A percentile compares a stretch with the other conserved stretches of the same genome.
Conservation (phyloP, 2,329 filamentous ascomycete genomes). For the Aureobasidium lini region DNA sequence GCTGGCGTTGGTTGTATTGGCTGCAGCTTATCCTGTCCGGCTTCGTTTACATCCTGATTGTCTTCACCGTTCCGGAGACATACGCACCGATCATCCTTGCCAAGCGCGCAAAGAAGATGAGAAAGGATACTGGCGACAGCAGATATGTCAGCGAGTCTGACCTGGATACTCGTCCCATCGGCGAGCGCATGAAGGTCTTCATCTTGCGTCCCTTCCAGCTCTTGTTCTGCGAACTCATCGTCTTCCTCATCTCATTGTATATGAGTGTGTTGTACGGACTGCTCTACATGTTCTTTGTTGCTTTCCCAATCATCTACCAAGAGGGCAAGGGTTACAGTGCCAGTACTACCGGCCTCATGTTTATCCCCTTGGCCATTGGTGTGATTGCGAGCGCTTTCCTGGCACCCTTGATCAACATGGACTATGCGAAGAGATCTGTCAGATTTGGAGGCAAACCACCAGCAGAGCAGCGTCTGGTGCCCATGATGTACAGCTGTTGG, state of each 20-base stretch:
- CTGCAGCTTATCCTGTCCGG: conserved; percentile 71
- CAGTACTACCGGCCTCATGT: conserved; percentile 73
- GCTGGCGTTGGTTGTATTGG: conserved; percentile 84
- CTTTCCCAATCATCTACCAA: conserved; percentile 59
- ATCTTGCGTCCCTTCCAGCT: conserved; percentile 78
- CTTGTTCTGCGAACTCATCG: conserved; percentile 75
- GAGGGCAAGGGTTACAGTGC: conserved; percentile 71
- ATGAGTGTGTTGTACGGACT: conserved; percentile 75
- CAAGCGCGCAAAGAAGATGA: conserved; percentile 60
- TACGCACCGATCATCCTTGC: conserved; percentile 74
- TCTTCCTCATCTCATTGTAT: conserved; percentile 75
- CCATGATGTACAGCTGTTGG: conserved; percentile 53
- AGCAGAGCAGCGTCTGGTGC: conserved; percentile 69
- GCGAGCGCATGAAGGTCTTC: conserved; percentile 65
- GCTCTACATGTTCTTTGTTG: conserved; percentile 71
- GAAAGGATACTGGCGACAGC: conserved; percentile 58
- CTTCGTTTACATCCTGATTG: conserved; percentile 65
- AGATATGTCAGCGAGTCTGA: conserved; percentile 74
- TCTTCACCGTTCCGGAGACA: conserved; percentile 84
- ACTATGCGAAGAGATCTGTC: conserved; percentile 60
- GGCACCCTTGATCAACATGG: conserved; percentile 65
- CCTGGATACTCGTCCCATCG: conserved; percentile 60
- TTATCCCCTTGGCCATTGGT: conserved; percentile 73
- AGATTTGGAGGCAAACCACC: conserved; percentile 66
- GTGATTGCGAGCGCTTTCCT: conserved; percentile 47